These are phyloP conservation scores for Glutinoglossum americanum DNA, from an alignment of 495 filamentous ascomycete species.

Conservation along the genomic window DNA sequence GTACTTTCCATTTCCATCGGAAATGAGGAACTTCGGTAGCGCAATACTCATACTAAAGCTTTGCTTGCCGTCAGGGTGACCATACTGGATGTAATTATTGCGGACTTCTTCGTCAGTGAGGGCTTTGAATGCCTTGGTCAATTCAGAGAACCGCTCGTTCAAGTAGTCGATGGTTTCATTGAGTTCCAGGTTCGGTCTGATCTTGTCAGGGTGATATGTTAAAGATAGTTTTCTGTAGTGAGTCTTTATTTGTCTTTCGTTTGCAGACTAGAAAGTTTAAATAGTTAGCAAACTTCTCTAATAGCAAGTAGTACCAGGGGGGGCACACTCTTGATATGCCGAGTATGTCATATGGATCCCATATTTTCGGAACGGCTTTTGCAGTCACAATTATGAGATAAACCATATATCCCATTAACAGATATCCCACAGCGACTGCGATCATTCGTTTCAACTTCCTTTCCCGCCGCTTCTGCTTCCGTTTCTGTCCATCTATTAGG, in stretches of 20 bases:
- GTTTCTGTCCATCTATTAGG: constrained; percentile 63
- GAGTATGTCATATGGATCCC: constrained; percentile 91
- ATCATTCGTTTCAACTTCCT: constrained; percentile 70
- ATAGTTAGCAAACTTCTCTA: constrained; percentile 8
- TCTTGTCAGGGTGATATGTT: constrained; percentile 84
- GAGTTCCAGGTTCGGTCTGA: constrained; percentile 51
- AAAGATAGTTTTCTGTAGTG: constrained; percentile 71
- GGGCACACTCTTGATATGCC: constrained; percentile 50
- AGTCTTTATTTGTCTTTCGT: constrained; percentile 75
- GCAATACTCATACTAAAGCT: constrained; percentile 96
- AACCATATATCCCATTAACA: constrained; percentile 73
- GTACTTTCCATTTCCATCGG: constrained; percentile 88
- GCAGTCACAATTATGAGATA: constrained; percentile 74
- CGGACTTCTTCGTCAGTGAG: constrained; percentile 91
- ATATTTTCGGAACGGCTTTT: constrained; percentile 51
- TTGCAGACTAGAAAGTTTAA: constrained; percentile 34
- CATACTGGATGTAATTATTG: constrained; percentile 88
- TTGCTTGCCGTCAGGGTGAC: constrained; percentile 94
- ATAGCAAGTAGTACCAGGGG: neutral
- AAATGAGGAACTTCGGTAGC: constrained; percentile 77
- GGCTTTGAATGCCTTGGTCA: constrained; percentile 93
- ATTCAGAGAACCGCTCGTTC: constrained; percentile 75
- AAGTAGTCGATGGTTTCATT: constrained; percentile 77
- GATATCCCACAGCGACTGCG: constrained; percentile 54
- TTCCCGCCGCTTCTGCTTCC: constrained; percentile 77